Evolutionary conservation across 495 filamentous ascomycete genomes (phyloP).

Genomic region (Penicillium goetzii): DNA sequence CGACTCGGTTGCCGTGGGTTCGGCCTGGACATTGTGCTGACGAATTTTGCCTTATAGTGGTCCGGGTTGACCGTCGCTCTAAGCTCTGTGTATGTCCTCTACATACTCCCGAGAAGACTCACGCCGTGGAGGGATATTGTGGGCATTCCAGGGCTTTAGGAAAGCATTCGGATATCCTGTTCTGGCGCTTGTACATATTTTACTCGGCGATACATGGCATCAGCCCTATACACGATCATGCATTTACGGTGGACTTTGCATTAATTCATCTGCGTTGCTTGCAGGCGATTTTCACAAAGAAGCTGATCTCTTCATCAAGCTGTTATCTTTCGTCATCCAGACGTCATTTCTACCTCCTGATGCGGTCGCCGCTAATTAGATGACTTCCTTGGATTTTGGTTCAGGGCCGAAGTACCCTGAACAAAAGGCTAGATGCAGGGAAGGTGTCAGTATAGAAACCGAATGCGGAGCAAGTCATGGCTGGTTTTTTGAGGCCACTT

Average conservation of each 20-base stretch:
- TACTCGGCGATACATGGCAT: conserved; percentile 24
- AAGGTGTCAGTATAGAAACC: not conserved
- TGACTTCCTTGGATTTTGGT: conserved; percentile 14
- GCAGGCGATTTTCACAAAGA: not conserved
- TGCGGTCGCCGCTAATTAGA: not conserved
- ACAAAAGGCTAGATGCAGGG: conserved; percentile 37
- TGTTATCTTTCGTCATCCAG: not conserved
- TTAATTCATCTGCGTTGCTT: not conserved
- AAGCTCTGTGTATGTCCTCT: conserved; percentile 68
- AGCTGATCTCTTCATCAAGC: not conserved
- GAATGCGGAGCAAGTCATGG: not conserved
- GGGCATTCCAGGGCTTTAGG: conserved; percentile 75
- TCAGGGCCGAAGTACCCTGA: conserved; percentile 46
- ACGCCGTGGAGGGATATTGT: conserved; percentile 65
- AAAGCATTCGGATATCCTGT: not conserved
- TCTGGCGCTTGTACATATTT: conserved; percentile 19
- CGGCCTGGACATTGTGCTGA: conserved; percentile 17
- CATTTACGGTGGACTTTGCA: not conserved
- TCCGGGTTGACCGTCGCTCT: conserved; percentile 75
- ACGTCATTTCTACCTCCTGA: not conserved
- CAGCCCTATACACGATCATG: not conserved
- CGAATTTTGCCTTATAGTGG: conserved; percentile 49
- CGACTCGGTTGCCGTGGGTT: not conserved
- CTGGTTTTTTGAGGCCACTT: conserved; percentile 29
- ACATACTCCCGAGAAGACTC: conserved; percentile 72